Conservation (phyloP, 768 basidiomycete genomes). For the Kwoniella bestiolae region DNA sequence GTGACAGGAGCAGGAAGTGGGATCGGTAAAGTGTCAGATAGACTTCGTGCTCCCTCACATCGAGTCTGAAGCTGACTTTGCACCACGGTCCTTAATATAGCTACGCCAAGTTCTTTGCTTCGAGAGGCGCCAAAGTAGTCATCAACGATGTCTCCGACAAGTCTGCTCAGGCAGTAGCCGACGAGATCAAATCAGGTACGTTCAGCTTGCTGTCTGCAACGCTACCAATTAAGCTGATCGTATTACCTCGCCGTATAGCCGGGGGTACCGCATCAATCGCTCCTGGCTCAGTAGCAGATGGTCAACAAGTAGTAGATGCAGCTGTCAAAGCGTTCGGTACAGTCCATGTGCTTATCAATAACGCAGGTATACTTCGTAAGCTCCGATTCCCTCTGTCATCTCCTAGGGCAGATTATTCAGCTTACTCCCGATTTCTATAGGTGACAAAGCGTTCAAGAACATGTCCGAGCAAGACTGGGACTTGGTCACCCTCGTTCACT, state of each 20-base stretch:
- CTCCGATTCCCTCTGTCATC: no score
- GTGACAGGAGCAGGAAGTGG: constrained; percentile 96
- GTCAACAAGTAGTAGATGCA: constrained; percentile 79
- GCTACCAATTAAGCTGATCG: not conserved
- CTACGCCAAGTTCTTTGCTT: constrained; percentile 89
- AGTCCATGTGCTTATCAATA: constrained; percentile 75
- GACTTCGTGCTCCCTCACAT: no score
- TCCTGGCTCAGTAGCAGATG: constrained; percentile 83
- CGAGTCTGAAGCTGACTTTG: not conserved
- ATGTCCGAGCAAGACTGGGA: constrained; percentile 95
- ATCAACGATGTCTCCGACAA: constrained; percentile 90
- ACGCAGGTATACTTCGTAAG: constrained; percentile 77
- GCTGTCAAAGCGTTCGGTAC: constrained; percentile 82
- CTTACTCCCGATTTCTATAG: no score
- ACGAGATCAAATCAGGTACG: constrained; percentile 80
- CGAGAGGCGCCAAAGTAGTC: constrained; percentile 88
- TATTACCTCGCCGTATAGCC: constrained; percentile 60
- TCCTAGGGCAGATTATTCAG: no score
- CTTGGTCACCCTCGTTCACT: constrained; percentile 80
- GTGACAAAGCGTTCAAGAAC: constrained; percentile 76
- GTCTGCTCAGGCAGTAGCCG: constrained; percentile 89
- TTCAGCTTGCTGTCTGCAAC: constrained; percentile 10
- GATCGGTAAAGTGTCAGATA: constrained; percentile 83
- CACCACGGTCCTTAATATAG: constrained; percentile 59
- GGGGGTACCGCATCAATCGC: constrained; percentile 89